Conservation (phyloP, 257 asterid genomes). For the Petunia secreta region DNA sequence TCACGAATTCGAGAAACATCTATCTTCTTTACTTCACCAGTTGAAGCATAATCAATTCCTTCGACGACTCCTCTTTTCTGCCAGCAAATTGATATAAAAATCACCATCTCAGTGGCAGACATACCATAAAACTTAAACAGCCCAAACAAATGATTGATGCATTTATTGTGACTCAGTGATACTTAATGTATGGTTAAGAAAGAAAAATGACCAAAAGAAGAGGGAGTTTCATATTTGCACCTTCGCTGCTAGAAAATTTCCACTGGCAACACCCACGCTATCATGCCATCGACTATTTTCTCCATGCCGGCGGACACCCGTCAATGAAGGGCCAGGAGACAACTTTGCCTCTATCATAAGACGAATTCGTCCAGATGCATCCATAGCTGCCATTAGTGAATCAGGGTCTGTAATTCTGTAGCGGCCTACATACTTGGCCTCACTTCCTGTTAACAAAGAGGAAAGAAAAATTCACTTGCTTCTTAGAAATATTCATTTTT, state of each 20-base stretch:
- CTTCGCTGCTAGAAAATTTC: slow-evolving; percentile 92
- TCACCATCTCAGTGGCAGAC: slow-evolving; percentile 5
- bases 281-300: slow-evolving; percentile 76
- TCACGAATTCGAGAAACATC: slow-evolving; percentile 83
- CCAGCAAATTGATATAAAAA: slow-evolving; percentile 30
- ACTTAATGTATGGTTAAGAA: slow-evolving; percentile 3
- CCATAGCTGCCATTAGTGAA: slow-evolving; percentile 84
- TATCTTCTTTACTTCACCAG: slow-evolving; percentile 96
- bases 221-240: slow-evolving; percentile 39
- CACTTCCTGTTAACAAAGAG: slow-evolving; percentile 59
- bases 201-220: slow-evolving; percentile 18
- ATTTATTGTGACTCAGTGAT: background rate
- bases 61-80: slow-evolving; percentile 95
- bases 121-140: background rate
- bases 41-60: slow-evolving; percentile 80
- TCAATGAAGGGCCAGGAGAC: slow-evolving; percentile 93
- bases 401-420: slow-evolving; percentile 92
- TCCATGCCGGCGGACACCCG: slow-evolving; percentile 85
- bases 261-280: slow-evolving; percentile 84
- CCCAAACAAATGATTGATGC: background rate
- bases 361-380: slow-evolving; percentile 84
- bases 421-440: slow-evolving; percentile 84
- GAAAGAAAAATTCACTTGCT: background rate
- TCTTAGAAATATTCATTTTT: background rate
- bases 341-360: slow-evolving; percentile 83